phyloP scores from a whole-genome alignment of 768 basidiomycete genomes.

The Tephrocybe sp. region DNA sequence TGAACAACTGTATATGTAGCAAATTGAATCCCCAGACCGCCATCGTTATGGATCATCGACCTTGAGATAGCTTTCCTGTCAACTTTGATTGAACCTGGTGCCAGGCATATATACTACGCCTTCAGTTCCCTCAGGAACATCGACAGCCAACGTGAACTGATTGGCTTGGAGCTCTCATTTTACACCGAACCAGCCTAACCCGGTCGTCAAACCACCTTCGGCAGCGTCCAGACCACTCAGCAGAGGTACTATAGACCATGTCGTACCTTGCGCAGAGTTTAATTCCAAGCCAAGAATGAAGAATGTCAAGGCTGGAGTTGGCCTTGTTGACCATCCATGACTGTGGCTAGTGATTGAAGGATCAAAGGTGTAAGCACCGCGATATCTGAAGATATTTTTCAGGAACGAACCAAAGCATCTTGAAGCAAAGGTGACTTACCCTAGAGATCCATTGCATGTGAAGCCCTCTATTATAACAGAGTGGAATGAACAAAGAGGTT shows the following conservation, averaged over 20 bases:
- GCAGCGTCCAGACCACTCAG: conserved; percentile 37
- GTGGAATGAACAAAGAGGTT: conserved; percentile 38
- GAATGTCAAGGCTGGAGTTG: conserved; percentile 46
- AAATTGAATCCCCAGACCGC: conserved; percentile 7
- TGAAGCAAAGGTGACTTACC: conserved; percentile 23
- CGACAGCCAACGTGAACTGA: conserved; percentile 19
- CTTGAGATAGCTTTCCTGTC: conserved; percentile 7
- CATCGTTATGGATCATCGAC: not conserved
- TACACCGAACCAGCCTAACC: conserved; percentile 42
- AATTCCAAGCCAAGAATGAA: conserved; percentile 43
- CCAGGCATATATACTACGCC: conserved; percentile 27
- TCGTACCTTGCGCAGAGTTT: conserved; percentile 37
- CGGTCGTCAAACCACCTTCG: conserved; percentile 44
- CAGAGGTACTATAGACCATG: conserved; percentile 42
- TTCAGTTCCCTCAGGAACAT: conserved; percentile 24
- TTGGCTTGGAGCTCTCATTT: conserved; percentile 28
- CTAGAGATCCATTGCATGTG: conserved; percentile 43
- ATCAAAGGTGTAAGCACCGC: conserved; percentile 43
- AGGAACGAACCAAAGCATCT: not conserved
- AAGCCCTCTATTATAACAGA: conserved; percentile 46
- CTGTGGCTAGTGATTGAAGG: conserved; percentile 41
- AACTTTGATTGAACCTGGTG: conserved; percentile 19
- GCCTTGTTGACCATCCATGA: conserved; percentile 49
- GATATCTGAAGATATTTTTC: conserved; percentile 30
- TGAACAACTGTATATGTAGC: conserved; percentile 12